Conservation (phyloP, 2,329 filamentous ascomycete genomes). For the Neonectria coccinea region DNA sequence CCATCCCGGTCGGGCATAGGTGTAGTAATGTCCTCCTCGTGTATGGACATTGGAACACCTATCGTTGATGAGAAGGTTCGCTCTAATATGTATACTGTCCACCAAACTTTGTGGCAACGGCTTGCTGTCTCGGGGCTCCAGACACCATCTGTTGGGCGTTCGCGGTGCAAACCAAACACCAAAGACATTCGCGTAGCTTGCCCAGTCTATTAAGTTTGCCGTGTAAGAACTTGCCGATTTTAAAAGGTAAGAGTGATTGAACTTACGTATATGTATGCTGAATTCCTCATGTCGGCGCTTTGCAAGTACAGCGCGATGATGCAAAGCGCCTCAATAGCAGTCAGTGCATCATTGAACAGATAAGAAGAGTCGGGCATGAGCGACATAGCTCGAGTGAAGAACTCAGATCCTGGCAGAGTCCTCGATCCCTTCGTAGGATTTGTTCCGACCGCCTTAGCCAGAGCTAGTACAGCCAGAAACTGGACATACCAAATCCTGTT, state of each 20-base stretch:
- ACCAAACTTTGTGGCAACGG: slow-evolving; percentile 27
- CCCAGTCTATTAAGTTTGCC: not conserved
- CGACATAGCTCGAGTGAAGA: slow-evolving; percentile 24
- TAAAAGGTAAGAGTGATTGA: too few species aligned
- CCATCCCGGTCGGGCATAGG: slow-evolving; percentile 17
- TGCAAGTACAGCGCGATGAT: slow-evolving; percentile 22
- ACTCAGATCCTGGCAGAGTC: slow-evolving; percentile 12
- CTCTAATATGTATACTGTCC: slow-evolving; percentile 25
- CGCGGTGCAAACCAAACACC: slow-evolving; percentile 21
- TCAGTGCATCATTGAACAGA: slow-evolving; percentile 24
- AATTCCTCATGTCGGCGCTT: slow-evolving; percentile 27
- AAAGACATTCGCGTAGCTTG: slow-evolving; percentile 27
- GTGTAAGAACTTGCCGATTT: too few species aligned
- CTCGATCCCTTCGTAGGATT: slow-evolving; percentile 20
- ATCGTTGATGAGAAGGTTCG: slow-evolving; percentile 21
- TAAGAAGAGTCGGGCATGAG: slow-evolving; percentile 28
- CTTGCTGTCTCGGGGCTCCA: slow-evolving; percentile 17
- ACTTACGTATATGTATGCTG: slow-evolving; percentile 24
- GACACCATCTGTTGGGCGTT: slow-evolving; percentile 22
- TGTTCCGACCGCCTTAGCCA: slow-evolving; percentile 21
- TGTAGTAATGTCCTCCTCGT: slow-evolving; percentile 26
- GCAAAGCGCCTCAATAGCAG: slow-evolving; percentile 23
- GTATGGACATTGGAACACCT: slow-evolving; percentile 23
- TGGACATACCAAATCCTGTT: slow-evolving; percentile 25
- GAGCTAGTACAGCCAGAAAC: slow-evolving; percentile 15